These are phyloP conservation scores for Fraxinus greggii DNA, from an alignment of 305 asterid genomes.

Conservation along the genomic window DNA sequence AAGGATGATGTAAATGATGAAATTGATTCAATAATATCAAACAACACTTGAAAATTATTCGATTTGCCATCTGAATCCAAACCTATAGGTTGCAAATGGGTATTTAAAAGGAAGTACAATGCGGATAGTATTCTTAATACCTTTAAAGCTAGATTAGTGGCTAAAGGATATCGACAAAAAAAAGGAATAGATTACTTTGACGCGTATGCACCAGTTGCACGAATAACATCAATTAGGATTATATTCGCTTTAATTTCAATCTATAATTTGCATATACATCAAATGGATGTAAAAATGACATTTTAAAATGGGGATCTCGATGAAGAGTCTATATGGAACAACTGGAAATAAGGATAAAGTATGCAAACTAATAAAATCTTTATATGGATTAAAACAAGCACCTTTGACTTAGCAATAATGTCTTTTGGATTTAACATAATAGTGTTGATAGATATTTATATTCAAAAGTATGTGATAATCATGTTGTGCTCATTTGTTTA, in stretches of 20 bases:
- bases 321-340: neutral
- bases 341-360: neutral
- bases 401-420: no score
- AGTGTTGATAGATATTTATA: no score
- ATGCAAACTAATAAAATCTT: neutral
- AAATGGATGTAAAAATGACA: neutral
- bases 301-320: neutral
- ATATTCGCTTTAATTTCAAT: no score
- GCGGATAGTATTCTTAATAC: neutral
- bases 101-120: neutral
- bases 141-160: neutral
- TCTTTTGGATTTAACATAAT: no score
- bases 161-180: neutral
- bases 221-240: no score
- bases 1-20: no score
- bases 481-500: no score
- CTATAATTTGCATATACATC: neutral
- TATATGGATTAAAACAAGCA: neutral
- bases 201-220: no score
- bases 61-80: neutral
- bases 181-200: no score
- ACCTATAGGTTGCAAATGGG: neutral
- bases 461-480: no score
- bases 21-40: no score
- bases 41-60: no score